A percentile compares a stretch with the other conserved stretches of the same genome.
Conservation (phyloP, 495 filamentous ascomycete genomes). For the Xylaria intraflava region DNA sequence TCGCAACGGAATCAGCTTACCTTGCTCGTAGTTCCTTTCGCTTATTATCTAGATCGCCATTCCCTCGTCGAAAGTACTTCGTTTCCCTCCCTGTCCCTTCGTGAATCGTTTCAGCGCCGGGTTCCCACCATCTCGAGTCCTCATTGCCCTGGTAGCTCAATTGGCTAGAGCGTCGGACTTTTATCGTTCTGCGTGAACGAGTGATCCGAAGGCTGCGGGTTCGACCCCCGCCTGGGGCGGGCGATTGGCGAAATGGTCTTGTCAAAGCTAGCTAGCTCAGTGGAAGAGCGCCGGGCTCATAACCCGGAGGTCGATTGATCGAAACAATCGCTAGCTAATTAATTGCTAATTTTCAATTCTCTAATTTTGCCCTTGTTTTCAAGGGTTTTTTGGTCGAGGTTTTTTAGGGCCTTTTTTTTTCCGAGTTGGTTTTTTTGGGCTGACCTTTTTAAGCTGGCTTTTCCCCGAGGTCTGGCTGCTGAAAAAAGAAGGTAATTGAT, state of each 20-base stretch:
- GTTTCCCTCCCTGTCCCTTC: not conserved
- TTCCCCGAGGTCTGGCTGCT: too few species aligned
- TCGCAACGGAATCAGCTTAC: too few species aligned
- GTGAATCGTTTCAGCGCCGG: not conserved
- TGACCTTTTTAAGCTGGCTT: too few species aligned
- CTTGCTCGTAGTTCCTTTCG: too few species aligned
- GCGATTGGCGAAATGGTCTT: not conserved
- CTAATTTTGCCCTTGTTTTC: too few species aligned
- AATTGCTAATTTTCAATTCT: too few species aligned
- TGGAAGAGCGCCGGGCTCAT: slow-evolving; percentile 9
- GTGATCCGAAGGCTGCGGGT: slow-evolving; percentile 30
- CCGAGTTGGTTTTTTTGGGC: too few species aligned
- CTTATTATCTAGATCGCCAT: too few species aligned
- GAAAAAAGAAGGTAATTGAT: too few species aligned
- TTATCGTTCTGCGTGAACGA: not conserved
- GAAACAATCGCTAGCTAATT: slow-evolving; percentile 11
- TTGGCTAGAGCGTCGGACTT: slow-evolving; percentile 10
- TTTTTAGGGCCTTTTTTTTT: too few species aligned
- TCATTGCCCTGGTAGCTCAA: slow-evolving; percentile 7
- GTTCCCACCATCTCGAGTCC: not conserved
- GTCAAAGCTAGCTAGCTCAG: slow-evolving; percentile 1
- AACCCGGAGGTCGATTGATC: slow-evolving; percentile 9
- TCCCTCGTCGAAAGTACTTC: too few species aligned
- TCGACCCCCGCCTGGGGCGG: slow-evolving; percentile 30
- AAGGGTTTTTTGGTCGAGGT: too few species aligned